Evolutionary conservation across 345 rosid genomes (phyloP), one percentile per base, ranked within the genome.

Genomic region (Linum trigynum): DNA sequence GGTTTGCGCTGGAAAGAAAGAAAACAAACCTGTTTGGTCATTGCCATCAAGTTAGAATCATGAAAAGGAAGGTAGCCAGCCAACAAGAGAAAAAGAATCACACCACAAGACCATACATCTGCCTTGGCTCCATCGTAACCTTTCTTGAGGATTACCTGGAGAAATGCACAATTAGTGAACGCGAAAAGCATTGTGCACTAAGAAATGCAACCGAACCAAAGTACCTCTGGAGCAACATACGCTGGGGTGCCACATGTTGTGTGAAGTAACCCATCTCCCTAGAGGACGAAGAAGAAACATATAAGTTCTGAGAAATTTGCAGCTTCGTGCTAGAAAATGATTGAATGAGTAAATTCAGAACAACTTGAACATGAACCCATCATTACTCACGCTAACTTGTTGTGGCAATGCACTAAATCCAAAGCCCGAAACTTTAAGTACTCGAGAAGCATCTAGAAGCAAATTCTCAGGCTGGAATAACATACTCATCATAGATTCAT

Each of bases 211-310:
- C 11, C 9, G 51, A 48, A 48, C 1, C 3, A 35, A 16, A n/a
- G 63, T 76, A 91, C 99, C 97, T 94, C 99, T 0, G 99, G 99
- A 74, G 99, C 97, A 81, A 94, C 99, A 82, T 94, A 94, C 71
- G 91, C 91, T 74, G 97, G 97, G 0, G 99, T 94, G 68, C 99
- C 99, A 74, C 99, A 94, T 7, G 97, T 88, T 62, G 99, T 91
- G 76, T 94, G 97, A 78, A 94, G 99, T 68, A 94, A 76, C 12
- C 97, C 99, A 77, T 94, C 99, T 72, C 87, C 99, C 99, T 94
- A 74, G 23, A 70, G 42, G 63, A 67, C 36, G 32, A 23, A 64
- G 36, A 1, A 40, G 71, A 37, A 51, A 73, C 63, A 50, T 45
- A 67, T 23, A 38, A 74, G 67, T 61, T 40, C 62, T 66, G 48